Conservation (phyloP, 352 stramenopile genomes). For the Globisporangium abappressorium region DNA sequence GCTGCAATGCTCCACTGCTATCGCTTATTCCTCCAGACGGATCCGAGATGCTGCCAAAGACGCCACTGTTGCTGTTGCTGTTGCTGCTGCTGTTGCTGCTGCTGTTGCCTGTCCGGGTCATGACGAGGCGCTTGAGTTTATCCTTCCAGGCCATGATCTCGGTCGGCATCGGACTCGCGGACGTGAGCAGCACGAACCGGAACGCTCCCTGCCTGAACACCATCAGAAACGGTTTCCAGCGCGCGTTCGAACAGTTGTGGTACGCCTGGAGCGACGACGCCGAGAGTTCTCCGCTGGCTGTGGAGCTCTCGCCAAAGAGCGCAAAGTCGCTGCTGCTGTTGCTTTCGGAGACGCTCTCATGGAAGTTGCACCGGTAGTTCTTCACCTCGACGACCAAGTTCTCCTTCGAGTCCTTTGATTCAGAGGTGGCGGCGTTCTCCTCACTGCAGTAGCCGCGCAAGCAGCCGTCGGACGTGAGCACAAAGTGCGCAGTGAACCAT, state of each 20-base stretch:
- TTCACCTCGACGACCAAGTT: constrained; percentile 43
- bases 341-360: constrained; percentile 26
- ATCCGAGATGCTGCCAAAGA: constrained; percentile 15
- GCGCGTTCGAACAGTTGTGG: constrained; percentile 24
- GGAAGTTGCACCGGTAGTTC: constrained; percentile 46
- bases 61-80: neutral
- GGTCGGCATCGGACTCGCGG: constrained; percentile 31
- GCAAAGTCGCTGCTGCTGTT: constrained; percentile 1
- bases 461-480: constrained; percentile 42
- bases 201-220: constrained; percentile 46
- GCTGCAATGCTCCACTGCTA: neutral
- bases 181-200: constrained; percentile 54
- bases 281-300: neutral
- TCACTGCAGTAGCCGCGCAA: constrained; percentile 30
- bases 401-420: constrained; percentile 20
- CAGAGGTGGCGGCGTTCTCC: neutral
- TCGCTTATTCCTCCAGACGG: neutral
- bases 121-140: constrained; percentile 42
- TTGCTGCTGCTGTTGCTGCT: neutral
- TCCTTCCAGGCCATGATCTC: constrained; percentile 56
- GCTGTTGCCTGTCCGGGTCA: constrained; percentile 1
- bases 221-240: constrained; percentile 54
- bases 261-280: constrained; percentile 12
- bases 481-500: constrained; percentile 52
- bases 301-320: neutral